Evolutionary conservation across 192 early-diverging fungal genomes (phyloP).

Genomic region (Thamnidium elegans): DNA sequence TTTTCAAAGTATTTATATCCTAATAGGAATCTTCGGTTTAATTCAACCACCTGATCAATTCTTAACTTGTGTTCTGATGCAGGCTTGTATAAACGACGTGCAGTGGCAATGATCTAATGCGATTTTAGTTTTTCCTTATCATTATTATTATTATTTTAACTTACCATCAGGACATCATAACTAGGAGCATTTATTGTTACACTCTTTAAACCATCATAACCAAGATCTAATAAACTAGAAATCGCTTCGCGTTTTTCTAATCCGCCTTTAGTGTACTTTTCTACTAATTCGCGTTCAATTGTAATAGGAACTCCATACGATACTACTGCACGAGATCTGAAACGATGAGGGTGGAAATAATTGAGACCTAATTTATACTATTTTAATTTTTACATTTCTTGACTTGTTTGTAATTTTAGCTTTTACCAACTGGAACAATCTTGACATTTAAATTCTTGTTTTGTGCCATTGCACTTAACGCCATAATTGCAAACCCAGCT

Average conservation of each 20-base stretch:
- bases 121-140: background rate
- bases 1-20: conserved; percentile 80
- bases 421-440: conserved; percentile 74
- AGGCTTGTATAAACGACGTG: conserved; percentile 86
- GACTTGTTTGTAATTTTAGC: conserved; percentile 19
- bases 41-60: conserved; percentile 80
- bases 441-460: conserved; percentile 81
- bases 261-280: conserved; percentile 80
- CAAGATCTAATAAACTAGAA: conserved; percentile 64
- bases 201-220: conserved; percentile 72
- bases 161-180: conserved; percentile 83
- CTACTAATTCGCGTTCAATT: conserved; percentile 72
- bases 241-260: conserved; percentile 76
- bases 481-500: conserved; percentile 79
- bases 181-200: conserved; percentile 93
- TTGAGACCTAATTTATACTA: conserved; percentile 56
- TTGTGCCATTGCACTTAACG: conserved; percentile 81
- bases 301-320: conserved; percentile 90
- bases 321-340: conserved; percentile 92
- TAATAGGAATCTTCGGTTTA: conserved; percentile 85
- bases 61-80: conserved; percentile 71
- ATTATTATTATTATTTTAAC: background rate
- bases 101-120: conserved; percentile 80
- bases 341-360: conserved; percentile 93
- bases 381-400: background rate